These are phyloP conservation scores for Arabidopsis thaliana DNA, from an alignment of 345 rosid species.

Conservation along the genomic window DNA sequence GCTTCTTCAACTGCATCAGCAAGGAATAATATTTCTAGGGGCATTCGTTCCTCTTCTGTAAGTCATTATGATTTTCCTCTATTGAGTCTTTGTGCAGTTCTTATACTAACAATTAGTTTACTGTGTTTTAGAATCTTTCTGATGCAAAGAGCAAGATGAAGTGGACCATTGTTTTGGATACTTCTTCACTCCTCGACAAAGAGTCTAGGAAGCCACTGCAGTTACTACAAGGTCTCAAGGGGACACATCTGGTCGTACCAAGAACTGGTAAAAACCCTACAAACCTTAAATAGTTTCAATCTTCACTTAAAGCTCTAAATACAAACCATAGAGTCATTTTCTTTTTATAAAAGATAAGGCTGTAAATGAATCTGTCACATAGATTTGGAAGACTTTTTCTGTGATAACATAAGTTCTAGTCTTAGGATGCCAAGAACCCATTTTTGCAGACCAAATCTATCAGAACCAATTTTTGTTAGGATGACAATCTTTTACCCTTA, in stretches of 20 bases:
- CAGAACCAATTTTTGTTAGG: neutral
- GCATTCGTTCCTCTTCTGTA: conserved; percentile 51
- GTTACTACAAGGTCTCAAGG: conserved; percentile 86
- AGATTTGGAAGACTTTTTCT: neutral
- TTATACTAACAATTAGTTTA: conserved; percentile 23
- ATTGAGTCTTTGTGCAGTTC: conserved; percentile 2
- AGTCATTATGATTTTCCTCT: conserved; percentile 40
- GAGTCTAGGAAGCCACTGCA: conserved; percentile 73
- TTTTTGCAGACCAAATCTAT: neutral
- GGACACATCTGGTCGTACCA: conserved; percentile 74
- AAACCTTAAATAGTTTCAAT: neutral
- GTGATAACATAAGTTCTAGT: neutral
- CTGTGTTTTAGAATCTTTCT: conserved; percentile 51
- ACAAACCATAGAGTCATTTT: conserved; percentile 8
- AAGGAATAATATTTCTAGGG: conserved; percentile 47
- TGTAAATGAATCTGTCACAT: neutral
- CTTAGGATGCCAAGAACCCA: neutral
- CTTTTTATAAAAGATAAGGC: neutral
- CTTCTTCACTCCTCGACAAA: conserved; percentile 66
- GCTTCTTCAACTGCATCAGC: conserved; percentile 37
- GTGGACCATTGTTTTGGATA: conserved; percentile 83
- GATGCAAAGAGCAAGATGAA: conserved; percentile 52
- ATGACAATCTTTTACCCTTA: neutral
- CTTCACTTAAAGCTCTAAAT: neutral
- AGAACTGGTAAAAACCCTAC: conserved; percentile 60